These are phyloP conservation scores for Geopyxis carbonaria DNA, from an alignment of 495 filamentous ascomycete genomes.

Conservation along the genomic window DNA sequence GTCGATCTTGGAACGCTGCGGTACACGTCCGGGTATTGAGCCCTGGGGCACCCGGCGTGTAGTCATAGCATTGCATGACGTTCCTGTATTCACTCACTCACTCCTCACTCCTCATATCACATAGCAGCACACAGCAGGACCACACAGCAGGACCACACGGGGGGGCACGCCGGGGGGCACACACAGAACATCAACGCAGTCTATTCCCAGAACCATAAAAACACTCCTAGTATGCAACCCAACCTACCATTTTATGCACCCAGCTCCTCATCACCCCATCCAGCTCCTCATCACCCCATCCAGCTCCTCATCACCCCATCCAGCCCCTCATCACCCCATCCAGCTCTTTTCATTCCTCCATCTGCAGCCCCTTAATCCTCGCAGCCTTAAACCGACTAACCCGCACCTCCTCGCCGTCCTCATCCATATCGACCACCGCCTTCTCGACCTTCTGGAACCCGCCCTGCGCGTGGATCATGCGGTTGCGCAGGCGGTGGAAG, in stretches of 20 bases:
- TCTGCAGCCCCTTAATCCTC: slow-evolving; percentile 32
- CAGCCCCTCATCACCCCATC: neutral
- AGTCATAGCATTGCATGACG: neutral
- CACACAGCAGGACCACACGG: too few relatives aligned
- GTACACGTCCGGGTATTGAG: neutral
- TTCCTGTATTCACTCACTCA: neutral
- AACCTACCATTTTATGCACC: too few relatives aligned
- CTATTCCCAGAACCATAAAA: neutral
- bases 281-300: neutral
- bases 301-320: neutral
- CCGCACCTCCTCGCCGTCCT: slow-evolving; percentile 48
- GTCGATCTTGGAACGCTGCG: slow-evolving; percentile 7
- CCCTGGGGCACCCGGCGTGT: neutral
- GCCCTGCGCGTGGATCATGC: slow-evolving; percentile 59
- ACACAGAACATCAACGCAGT: slow-evolving; percentile 3
- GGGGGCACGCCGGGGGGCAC: too few relatives aligned
- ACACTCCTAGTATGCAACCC: too few relatives aligned
- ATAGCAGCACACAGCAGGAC: neutral
- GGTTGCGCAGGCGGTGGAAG: slow-evolving; percentile 62
- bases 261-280: neutral
- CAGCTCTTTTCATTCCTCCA: neutral
- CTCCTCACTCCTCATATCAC: neutral
- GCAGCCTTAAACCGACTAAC: slow-evolving; percentile 85
- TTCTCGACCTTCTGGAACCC: slow-evolving; percentile 47
- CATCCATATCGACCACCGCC: slow-evolving; percentile 41